A percentile compares a stretch with the other conserved stretches of the same genome.
Conservation (phyloP, 371 early-diverging fungal genomes). For the Saksenaea oblongispora region DNA sequence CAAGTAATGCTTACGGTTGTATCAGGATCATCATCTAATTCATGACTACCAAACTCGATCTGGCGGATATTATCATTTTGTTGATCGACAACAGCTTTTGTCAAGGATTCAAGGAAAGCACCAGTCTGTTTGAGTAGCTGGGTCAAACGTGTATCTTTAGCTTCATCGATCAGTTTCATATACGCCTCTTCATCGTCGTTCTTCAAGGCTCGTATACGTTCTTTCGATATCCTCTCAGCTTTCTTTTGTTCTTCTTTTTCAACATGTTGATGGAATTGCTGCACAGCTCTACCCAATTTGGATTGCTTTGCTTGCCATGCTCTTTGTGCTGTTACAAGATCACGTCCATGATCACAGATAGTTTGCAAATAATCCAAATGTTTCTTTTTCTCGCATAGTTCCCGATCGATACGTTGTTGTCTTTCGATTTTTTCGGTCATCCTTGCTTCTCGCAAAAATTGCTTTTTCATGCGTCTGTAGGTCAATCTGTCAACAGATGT, state of each 20-base stretch:
- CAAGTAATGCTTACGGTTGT: constrained; percentile 47
- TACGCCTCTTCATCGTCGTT: constrained; percentile 96
- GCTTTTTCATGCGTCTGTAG: constrained; percentile 88
- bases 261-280: constrained; percentile 75
- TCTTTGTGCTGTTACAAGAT: constrained; percentile 63
- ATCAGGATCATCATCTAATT: constrained; percentile 11
- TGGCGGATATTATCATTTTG: constrained; percentile 59
- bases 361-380: constrained; percentile 76
- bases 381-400: constrained; percentile 81
- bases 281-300: constrained; percentile 82
- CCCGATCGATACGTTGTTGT: constrained; percentile 87
- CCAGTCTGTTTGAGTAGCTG: constrained; percentile 90
- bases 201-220: constrained; percentile 92
- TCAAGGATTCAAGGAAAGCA: constrained; percentile 77
- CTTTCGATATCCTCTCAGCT: constrained; percentile 78
- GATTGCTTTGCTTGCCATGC: constrained; percentile 61
- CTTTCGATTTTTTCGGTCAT: constrained; percentile 90
- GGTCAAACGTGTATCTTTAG: constrained; percentile 95
- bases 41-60: constrained; percentile 24
- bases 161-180: constrained; percentile 88
- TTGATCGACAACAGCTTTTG: constrained; percentile 72
- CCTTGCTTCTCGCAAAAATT: constrained; percentile 85
- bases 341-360: constrained; percentile 78
- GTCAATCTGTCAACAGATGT: constrained; percentile 79
- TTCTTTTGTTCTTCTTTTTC: constrained; percentile 92